Evolutionary conservation across 2,329 filamentous ascomycete species (phyloP), one percentile per base, ranked within the genome.

Genomic region (Hypoxylon sp.): DNA sequence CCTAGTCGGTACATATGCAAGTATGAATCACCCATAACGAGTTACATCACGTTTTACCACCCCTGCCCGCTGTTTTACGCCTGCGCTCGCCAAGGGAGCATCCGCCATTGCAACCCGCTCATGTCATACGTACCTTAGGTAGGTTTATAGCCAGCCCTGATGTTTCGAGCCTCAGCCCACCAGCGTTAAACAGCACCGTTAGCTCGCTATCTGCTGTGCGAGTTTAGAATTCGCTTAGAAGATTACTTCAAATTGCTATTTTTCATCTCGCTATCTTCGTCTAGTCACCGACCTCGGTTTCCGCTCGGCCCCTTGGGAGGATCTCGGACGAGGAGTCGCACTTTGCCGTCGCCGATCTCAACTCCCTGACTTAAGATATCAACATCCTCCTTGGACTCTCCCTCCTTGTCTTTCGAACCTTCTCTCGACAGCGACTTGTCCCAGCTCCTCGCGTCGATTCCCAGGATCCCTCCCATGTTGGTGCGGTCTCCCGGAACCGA

Each of bases 401-500:
- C 71, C 29, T 77, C 77, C 46, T 75, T 76, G 24, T 74, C 73
- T 57, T 74, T 74, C 6, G 63, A 70, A 15, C 74, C 75, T 13
- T 86, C 81, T 56, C 81, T 78, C 5, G 77, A 70, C 51, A 88
- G 73, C 15, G 81, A 81, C 75, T 83, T 87, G 73, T 89, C 87
- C 79, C 83, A 89, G 71, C 85, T 88, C 62, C 85, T 78, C 29
- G 86, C 84, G 70, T 89, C 86, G 58, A 89, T 85, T 6, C 87
- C 87, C 56, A 89, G 73, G 57, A 89, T 89, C 38, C 95, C 94
- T 57, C 92, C 93, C 77, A 88, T 87, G 71, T 83, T 88, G 73
- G 88, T 88, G 52, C 92, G 85, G 74, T 98, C 95, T n/a, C 94
- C 94, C 2, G 93, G 92, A 8, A 97, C 93, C 31, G 90, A 95